These are phyloP conservation scores for Ogataea naganishii DNA, from an alignment of 805 yeast species.

Conservation along the genomic window DNA sequence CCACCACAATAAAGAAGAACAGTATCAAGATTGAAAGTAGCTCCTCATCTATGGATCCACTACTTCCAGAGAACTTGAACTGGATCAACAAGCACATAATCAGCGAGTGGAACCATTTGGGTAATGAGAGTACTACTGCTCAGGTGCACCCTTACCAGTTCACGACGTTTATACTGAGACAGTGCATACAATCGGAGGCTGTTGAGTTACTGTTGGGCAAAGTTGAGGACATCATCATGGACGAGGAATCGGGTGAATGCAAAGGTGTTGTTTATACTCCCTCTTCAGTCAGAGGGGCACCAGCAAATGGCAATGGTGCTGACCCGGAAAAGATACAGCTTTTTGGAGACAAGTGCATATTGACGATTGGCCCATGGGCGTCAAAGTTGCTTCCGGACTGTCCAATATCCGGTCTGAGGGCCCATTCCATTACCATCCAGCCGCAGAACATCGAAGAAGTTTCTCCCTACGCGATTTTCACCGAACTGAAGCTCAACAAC, in stretches of 20 bases:
- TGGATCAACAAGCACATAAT: conserved; percentile 70
- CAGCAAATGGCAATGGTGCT: conserved; percentile 20
- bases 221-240: conserved; percentile 58
- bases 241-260: conserved; percentile 57
- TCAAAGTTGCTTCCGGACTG: conserved; percentile 84
- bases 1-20: conserved; percentile 25
- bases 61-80: conserved; percentile 54
- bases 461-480: conserved; percentile 90
- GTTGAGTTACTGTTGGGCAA: conserved; percentile 83
- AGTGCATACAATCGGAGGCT: conserved; percentile 74
- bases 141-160: conserved; percentile 95
- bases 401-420: conserved; percentile 89
- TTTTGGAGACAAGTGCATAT: conserved; percentile 66
- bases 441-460: conserved; percentile 66
- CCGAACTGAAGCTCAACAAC: conserved; percentile 73
- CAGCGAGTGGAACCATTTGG: conserved; percentile 67
- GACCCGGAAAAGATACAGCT: conserved; percentile 34
- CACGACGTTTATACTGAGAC: conserved; percentile 72
- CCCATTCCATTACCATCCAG: conserved; percentile 87
- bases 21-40: conserved; percentile 23
- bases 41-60: conserved; percentile 6
- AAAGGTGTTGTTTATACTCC: conserved; percentile 59
- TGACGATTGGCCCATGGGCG: conserved; percentile 96
- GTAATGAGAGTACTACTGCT: conserved; percentile 83
- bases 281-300: conserved; percentile 24